Base-by-base conservation (phyloP, 1,284 basidiomycete species). In the Cutaneotrichosporon sp. region DNA sequence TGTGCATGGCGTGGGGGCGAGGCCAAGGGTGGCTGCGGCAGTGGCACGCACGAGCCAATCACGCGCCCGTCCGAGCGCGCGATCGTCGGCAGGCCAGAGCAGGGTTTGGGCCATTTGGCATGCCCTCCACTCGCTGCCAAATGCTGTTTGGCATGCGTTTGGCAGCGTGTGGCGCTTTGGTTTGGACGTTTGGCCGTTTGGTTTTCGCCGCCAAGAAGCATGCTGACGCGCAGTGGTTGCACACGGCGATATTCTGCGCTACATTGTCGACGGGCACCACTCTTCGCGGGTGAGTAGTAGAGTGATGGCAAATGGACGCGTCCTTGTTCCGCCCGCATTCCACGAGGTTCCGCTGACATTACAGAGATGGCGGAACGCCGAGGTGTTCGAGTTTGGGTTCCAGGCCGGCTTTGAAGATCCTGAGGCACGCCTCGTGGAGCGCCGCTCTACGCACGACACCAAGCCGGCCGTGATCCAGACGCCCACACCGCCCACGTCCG, bases 201-300 rank as follows among this genome's bases (percentile, higher is more conserved):
- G 20, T 47, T 47, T 47, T 47, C 45, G 22, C 27, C 24, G 7
- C 29, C 29, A 29, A 29, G 29, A 29, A 29, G 29, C 29, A 29
- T 29, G 46, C 55, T 57, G 16, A 57, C 55, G 6, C 24, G 18
- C 56, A 70, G 73, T 81, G 36, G 78, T 80, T 7, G 78, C 79
- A 7, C 80, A 81, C 62, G 79, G 80, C 1, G 79, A 80, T 57
- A 77, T 81, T 25, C 60, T 81, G 31, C 66, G 79, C 36, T 67
- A 69, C 62, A 65, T 81, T 33, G 74, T 70, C 1, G 73, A 79
- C 38, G 72, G 74, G 0, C 27, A 72, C 25, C 67, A 74, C 55
- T 69, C 69, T 4, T 59, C 59, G 2, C 59, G 72, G 51, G 74
- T 74, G 60, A 69, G 75, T 54, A n/a, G n/a, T n/a, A n/a, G n/a